Evolutionary conservation across 139 green algal genomes (phyloP).

Genomic region (Coelastrella sp.): DNA sequence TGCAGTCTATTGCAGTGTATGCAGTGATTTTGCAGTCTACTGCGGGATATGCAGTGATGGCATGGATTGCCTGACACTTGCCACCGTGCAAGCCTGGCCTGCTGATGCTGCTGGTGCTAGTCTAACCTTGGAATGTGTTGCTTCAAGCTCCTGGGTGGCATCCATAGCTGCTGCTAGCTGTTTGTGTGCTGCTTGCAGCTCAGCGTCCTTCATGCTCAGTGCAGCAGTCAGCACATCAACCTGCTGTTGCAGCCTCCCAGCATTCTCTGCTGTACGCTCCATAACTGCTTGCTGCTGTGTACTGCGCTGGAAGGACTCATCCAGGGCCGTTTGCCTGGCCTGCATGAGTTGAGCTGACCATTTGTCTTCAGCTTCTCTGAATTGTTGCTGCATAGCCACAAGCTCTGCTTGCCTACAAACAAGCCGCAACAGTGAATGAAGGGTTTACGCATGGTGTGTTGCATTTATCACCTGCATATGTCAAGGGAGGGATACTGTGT

Average conservation of each 20-base stretch:
- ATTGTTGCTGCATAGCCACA: slow-evolving; percentile 41
- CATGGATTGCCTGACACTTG: too few relatives aligned
- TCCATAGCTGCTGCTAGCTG: slow-evolving; percentile 34
- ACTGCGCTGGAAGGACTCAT: slow-evolving; percentile 13
- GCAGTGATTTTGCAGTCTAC: neutral
- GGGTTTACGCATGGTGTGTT: too few relatives aligned
- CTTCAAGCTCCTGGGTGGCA: neutral
- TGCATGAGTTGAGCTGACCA: slow-evolving; percentile 20
- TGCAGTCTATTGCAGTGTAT: neutral
- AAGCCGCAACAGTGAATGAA: neutral
- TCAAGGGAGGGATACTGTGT: too few relatives aligned
- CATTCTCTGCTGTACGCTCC: neutral
- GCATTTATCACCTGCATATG: too few relatives aligned
- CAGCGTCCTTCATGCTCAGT: neutral
- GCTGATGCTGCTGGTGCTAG: neutral
- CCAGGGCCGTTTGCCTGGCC: slow-evolving; percentile 27
- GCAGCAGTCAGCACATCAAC: slow-evolving; percentile 36
- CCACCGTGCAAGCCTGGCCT: neutral
- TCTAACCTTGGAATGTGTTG: neutral
- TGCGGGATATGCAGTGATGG: too few relatives aligned
- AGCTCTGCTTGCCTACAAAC: slow-evolving; percentile 46
- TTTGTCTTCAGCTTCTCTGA: slow-evolving; percentile 42
- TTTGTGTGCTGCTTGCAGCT: slow-evolving; percentile 30
- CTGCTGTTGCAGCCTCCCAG: slow-evolving; percentile 33
- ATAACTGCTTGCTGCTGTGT: slow-evolving; percentile 24